Base-by-base conservation (phyloP, 495 filamentous ascomycete species). In the Pseudomonodictys pantanalensis region DNA sequence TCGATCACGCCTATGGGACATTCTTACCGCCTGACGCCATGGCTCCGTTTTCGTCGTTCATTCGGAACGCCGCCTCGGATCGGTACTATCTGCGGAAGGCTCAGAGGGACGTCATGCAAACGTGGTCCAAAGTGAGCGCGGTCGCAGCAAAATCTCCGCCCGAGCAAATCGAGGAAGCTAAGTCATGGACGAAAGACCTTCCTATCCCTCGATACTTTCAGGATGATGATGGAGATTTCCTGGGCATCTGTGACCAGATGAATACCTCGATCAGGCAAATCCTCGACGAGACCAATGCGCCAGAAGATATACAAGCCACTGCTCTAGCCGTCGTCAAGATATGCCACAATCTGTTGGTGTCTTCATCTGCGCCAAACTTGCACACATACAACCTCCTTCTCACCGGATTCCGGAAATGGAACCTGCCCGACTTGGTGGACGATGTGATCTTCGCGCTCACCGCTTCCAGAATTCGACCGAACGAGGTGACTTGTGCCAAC, bases 321-420 rank as follows among this genome's bases (percentile, higher is more conserved):
- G 12, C 33, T 30, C 23, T 30, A 11, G 50, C 75, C 26, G 68
- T 86, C 8, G 78, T 76, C 2, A 84, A 82, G 62, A 78, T 91
- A 24, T 88, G 83, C 70, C 85, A 84, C 65, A 86, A 87, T 69
- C 70, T 92, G 2, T 75, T 89, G 11, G 71, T 79, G 2, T 81
- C 77, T 3, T 58, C 71, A 3, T 69, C 79, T 3, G 78, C 84
- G 4, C 86, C 87, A 1, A 78, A 77, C 49, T 75, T 86, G 15
- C 66, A 78, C 29, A 90, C 84, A 10, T 90, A 85, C 73, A 89
- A 89, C 63, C 73, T 77, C 28, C 74, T 92, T 23, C 78, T 92
- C 17, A 63, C 74, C 12, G 75, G 77, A 25, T 81, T 92, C 42
- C 78, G 78, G 33, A 71, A 73, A 26, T 69, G 83, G 12, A 69